Conservation (phyloP, 352 stramenopile species). For the Phytopythium litorale region DNA sequence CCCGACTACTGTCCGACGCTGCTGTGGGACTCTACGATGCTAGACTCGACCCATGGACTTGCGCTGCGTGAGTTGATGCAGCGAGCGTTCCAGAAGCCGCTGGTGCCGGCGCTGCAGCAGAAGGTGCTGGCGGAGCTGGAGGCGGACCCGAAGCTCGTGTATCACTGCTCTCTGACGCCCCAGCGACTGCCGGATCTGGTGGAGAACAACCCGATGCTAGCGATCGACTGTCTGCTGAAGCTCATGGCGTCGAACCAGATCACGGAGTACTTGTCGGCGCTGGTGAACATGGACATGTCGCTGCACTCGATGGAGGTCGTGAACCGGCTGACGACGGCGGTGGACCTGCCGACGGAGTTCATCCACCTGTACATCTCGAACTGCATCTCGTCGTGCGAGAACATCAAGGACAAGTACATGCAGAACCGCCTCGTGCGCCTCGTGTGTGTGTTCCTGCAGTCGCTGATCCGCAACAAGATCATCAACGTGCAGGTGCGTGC, state of each 20-base stretch:
- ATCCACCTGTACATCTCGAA: constrained; percentile 99
- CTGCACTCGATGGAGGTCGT: constrained; percentile 98
- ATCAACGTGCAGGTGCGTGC: constrained; percentile 94
- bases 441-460: constrained; percentile 98
- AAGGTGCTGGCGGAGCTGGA: constrained; percentile 89
- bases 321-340: constrained; percentile 91
- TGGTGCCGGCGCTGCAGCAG: constrained; percentile 88
- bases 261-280: constrained; percentile 95
- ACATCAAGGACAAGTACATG: constrained; percentile 98
- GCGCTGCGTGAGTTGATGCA: constrained; percentile 89
- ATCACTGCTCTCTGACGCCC: constrained; percentile 91
- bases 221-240: constrained; percentile 94
- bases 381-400: constrained; percentile 98
- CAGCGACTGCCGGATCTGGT: constrained; percentile 95
- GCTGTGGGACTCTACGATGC: constrained; percentile 89
- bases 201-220: constrained; percentile 98
- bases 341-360: constrained; percentile 95
- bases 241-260: constrained; percentile 89
- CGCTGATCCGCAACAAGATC: constrained; percentile 98
- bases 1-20: constrained; percentile 89
- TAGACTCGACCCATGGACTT: constrained; percentile 81
- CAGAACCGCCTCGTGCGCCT: constrained; percentile 96
- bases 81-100: constrained; percentile 85
- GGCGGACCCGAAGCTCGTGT: constrained; percentile 87
- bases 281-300: constrained; percentile 99